Conservation (phyloP, 805 yeast species). For the Saccharomycopsis schoenii region DNA sequence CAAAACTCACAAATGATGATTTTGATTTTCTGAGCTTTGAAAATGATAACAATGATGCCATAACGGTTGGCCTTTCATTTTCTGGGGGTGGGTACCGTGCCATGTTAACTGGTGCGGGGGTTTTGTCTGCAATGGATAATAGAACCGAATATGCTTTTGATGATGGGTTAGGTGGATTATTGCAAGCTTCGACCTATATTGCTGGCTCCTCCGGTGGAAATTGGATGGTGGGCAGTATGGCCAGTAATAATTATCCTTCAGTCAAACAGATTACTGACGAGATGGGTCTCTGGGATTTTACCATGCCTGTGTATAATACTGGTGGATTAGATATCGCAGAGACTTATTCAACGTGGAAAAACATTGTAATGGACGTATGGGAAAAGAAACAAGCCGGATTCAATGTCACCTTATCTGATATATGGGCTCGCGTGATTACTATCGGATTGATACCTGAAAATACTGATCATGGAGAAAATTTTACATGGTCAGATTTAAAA, state of each 20-base stretch:
- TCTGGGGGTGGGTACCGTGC: slow-evolving; percentile 56
- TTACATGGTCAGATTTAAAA: slow-evolving; percentile 45
- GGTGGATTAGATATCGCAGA: slow-evolving; percentile 37
- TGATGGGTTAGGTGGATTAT: slow-evolving; percentile 37
- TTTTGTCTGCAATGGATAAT: slow-evolving; percentile 39
- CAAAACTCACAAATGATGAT: slow-evolving; percentile 25
- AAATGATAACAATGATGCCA: slow-evolving; percentile 28
- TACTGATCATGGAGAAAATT: slow-evolving; percentile 19
- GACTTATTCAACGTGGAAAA: slow-evolving; percentile 36
- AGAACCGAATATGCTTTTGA: slow-evolving; percentile 30
- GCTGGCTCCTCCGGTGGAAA: slow-evolving; percentile 58
- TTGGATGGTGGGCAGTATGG: slow-evolving; percentile 47
- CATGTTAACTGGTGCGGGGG: slow-evolving; percentile 53
- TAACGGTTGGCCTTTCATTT: slow-evolving; percentile 42
- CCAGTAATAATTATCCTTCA: slow-evolving; percentile 27
- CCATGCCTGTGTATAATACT: slow-evolving; percentile 1
- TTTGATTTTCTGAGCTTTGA: slow-evolving; percentile 38
- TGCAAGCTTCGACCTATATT: slow-evolving; percentile 42
- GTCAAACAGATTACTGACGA: slow-evolving; percentile 24
- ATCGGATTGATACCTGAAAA: slow-evolving; percentile 46
- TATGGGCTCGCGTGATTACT: slow-evolving; percentile 57
- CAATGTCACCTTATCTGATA: slow-evolving; percentile 44
- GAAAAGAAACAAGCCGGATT: slow-evolving; percentile 45
- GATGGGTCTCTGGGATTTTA: slow-evolving; percentile 11
- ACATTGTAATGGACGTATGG: slow-evolving; percentile 31